Evolutionary conservation across 306 rosid genomes (phyloP).

Genomic region (Prunus fruticosa): DNA sequence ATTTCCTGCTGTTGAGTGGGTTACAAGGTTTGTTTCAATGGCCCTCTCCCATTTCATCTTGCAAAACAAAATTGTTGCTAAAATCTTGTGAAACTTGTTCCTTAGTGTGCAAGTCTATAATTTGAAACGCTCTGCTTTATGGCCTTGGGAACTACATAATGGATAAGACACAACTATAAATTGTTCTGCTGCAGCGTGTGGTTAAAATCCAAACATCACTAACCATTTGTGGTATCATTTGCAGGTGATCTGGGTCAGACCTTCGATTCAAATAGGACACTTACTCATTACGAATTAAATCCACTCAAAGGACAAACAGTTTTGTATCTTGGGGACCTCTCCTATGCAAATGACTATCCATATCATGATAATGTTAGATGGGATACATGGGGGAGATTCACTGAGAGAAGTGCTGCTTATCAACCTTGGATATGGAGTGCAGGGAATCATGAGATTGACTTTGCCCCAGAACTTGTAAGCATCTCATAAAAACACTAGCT

Average conservation of each 20-base stretch:
- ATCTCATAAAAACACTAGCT: too few species aligned
- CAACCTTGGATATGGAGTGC: conserved; percentile 99
- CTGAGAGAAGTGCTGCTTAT: conserved; percentile 83
- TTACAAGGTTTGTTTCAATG: not conserved
- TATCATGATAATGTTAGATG: conserved; percentile 68
- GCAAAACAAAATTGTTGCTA: not conserved
- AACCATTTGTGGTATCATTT: not conserved
- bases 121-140: too few species aligned
- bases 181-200: too few species aligned
- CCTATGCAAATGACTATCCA: conserved; percentile 73
- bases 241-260: conserved; percentile 92
- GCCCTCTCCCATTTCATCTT: too few species aligned
- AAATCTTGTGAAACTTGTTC: not conserved
- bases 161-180: too few species aligned
- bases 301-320: conserved; percentile 62
- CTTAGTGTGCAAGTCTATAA: too few species aligned
- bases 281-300: conserved; percentile 64
- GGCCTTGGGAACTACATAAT: too few species aligned
- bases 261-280: conserved; percentile 71
- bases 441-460: conserved; percentile 87
- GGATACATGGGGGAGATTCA: conserved; percentile 87
- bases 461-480: conserved; percentile 68
- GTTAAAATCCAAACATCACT: not conserved
- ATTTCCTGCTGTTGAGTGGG: not conserved
- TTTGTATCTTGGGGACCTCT: conserved; percentile 77